phyloP scores from a whole-genome alignment of 2,329 filamentous ascomycete genomes.

The Aspergillus pseudonomiae region DNA sequence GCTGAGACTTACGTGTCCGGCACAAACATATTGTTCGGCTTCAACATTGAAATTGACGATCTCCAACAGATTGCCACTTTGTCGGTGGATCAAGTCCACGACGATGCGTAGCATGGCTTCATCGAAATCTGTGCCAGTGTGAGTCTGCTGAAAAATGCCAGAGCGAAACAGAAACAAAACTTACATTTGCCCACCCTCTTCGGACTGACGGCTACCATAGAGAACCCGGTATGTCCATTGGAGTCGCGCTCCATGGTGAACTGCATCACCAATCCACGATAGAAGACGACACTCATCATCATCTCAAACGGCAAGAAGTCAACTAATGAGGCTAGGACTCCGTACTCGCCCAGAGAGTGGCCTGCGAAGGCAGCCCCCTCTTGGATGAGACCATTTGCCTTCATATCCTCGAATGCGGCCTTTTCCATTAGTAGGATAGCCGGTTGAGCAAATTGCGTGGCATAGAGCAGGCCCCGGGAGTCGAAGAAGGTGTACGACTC shows the following conservation, averaged over 20 bases:
- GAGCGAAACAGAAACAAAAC: not conserved
- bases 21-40: constrained; percentile 71
- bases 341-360: constrained; percentile 87
- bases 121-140: not conserved
- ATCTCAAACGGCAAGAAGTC: not conserved
- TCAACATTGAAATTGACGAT: constrained; percentile 94
- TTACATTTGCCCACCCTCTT: constrained; percentile 86
- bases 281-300: constrained; percentile 65
- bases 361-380: constrained; percentile 92
- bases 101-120: not conserved
- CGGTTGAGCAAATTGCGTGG: constrained; percentile 96
- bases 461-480: constrained; percentile 88
- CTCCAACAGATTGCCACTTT: constrained; percentile 87
- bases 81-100: constrained; percentile 55
- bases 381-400: constrained; percentile 82
- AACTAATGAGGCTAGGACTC: not conserved
- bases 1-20: constrained; percentile 56
- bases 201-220: constrained; percentile 98
- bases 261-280: constrained; percentile 98
- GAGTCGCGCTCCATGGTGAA: constrained; percentile 97
- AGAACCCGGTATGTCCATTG: constrained; percentile 92
- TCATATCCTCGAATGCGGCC: constrained; percentile 95
- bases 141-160: not conserved
- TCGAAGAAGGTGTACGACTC: constrained; percentile 96
- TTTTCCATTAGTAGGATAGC: constrained; percentile 98